phyloP scores from a whole-genome alignment of 768 basidiomycete species.

The Russula brevipes region DNA sequence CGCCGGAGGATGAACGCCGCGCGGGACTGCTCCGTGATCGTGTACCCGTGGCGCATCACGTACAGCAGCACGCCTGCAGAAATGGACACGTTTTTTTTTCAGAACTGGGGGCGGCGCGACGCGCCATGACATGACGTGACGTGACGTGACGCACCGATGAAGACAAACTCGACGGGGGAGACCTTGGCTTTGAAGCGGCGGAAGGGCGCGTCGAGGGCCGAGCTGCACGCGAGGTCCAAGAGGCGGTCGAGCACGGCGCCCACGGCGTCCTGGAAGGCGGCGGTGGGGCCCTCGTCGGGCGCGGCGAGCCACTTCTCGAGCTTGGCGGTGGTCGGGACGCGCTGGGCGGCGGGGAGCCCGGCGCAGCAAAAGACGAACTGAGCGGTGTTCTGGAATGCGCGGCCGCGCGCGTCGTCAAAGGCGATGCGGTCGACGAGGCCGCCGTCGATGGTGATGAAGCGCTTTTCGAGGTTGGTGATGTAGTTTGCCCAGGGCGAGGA shows the following conservation, averaged over 20 bases:
- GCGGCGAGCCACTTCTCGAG: conserved; percentile 45
- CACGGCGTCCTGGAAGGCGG: conserved; percentile 50
- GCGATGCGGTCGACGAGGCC: conserved; percentile 53
- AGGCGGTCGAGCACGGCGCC: conserved; percentile 48
- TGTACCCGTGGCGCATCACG: conserved; percentile 40
- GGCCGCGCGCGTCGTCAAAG: conserved; percentile 63
- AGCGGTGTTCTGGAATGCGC: conserved; percentile 70
- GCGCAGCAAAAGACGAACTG: conserved; percentile 67
- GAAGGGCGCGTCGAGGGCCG: conserved; percentile 31
- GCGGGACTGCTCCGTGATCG: conserved; percentile 45
- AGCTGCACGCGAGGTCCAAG: conserved; percentile 45
- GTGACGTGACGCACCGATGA: conserved; percentile 51
- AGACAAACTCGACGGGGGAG: conserved; percentile 73
- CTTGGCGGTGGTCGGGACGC: conserved; percentile 44
- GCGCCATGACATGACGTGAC: too few species aligned
- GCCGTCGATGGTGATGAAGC: conserved; percentile 51
- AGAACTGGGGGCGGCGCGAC: background rate
- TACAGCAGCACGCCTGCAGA: conserved; percentile 63
- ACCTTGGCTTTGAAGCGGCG: conserved; percentile 47
- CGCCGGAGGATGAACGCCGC: conserved; percentile 54
- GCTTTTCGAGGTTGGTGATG: conserved; percentile 53
- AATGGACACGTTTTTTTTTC: background rate
- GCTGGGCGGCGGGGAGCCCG: conserved; percentile 37
- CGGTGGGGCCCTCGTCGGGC: conserved; percentile 34
- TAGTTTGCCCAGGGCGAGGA: conserved; percentile 65